Percentiles rank a stretch among this genome's conserved stretches.
phyloP scores from a whole-genome alignment of 139 green algal genomes.

The Chlorella sp. region DNA sequence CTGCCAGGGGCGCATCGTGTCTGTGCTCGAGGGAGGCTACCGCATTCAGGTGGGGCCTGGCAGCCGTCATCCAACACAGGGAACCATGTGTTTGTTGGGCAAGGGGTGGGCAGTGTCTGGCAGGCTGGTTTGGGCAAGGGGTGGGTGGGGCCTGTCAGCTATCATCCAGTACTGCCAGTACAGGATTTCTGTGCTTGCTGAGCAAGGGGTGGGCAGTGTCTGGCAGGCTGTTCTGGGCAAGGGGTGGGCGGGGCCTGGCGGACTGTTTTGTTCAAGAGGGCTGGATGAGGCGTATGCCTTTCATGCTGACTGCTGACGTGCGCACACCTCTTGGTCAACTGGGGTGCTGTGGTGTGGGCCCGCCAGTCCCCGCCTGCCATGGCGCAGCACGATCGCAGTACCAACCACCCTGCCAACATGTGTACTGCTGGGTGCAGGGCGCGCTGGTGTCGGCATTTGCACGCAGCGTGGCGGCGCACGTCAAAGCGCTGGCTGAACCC shows the following conservation, averaged over 20 bases:
- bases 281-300: too few species aligned
- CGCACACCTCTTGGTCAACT: too few species aligned
- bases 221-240: too few species aligned
- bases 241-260: background rate
- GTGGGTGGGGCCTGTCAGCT: background rate
- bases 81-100: too few species aligned
- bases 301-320: background rate
- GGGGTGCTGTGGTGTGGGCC: too few species aligned
- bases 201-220: too few species aligned
- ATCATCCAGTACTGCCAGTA: too few species aligned
- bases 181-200: too few species aligned
- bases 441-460: conserved; percentile 83
- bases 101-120: too few species aligned
- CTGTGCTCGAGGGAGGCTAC: conserved; percentile 92
- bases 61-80: too few species aligned
- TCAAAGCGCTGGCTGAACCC: conserved; percentile 71
- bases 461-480: conserved; percentile 86
- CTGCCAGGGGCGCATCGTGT: conserved; percentile 86
- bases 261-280: too few species aligned
- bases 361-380: background rate
- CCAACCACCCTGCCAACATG: background rate
- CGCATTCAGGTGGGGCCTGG: conserved; percentile 75
- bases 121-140: too few species aligned
- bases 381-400: background rate
- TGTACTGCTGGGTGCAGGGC: conserved; percentile 56